Evolutionary conservation across 257 asterid genomes (phyloP).

Genomic region (Euphrasia confusa): DNA sequence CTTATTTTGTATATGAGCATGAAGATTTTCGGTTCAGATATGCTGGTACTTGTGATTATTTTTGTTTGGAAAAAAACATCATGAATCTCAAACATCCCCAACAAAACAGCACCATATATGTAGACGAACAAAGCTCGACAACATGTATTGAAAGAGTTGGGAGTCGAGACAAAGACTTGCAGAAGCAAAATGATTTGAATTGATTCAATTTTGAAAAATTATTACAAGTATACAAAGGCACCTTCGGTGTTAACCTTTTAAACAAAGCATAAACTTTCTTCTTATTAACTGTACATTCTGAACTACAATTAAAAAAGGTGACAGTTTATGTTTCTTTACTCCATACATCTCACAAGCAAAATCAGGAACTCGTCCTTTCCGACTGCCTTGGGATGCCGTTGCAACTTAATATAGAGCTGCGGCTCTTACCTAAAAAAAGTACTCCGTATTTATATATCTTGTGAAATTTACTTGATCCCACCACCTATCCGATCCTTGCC

Average conservation of each 20-base stretch:
- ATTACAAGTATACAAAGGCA: background rate
- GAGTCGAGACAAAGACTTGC: too few relatives aligned
- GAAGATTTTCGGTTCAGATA: background rate
- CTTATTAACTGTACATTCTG: conserved; percentile 34
- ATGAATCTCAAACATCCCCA: background rate
- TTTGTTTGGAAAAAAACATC: background rate
- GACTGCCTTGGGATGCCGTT: conserved; percentile 43
- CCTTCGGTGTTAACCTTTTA: conserved; percentile 12
- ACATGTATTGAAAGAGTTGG: too few relatives aligned
- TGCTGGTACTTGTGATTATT: conserved; percentile 1
- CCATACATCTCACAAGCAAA: conserved; percentile 45
- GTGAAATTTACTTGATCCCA: conserved; percentile 28
- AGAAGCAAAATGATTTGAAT: background rate
- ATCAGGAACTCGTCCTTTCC: conserved; percentile 7
- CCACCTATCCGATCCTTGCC: conserved; percentile 23
- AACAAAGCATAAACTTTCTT: conserved; percentile 20
- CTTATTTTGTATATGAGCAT: conserved; percentile 3
- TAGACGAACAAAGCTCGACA: too few relatives aligned
- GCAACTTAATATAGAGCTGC: conserved; percentile 26
- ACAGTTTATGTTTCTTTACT: background rate
- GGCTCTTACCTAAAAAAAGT: background rate
- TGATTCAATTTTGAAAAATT: background rate
- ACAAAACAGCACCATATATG: too few relatives aligned
- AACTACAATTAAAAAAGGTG: conserved; percentile 12
- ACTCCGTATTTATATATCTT: conserved; percentile 13